Percentiles rank a stretch among this genome's conserved stretches.
phyloP scores from a whole-genome alignment of 2,329 filamentous ascomycete species.

The Trichophyton equinum region DNA sequence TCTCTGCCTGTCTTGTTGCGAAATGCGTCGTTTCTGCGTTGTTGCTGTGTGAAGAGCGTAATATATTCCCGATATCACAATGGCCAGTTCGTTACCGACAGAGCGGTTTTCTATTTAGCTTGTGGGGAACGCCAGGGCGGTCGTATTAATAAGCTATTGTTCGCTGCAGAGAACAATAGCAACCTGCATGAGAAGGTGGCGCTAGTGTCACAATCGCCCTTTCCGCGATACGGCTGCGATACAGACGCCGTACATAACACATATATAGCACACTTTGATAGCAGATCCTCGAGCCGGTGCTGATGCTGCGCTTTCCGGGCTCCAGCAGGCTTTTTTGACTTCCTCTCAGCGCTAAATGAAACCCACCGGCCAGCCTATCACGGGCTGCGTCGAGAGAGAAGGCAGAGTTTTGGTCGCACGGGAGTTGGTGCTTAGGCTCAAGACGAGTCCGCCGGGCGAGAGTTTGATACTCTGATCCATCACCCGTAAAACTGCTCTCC shows the following conservation, averaged over 20 bases:
- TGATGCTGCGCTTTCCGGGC: not conserved
- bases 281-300: not conserved
- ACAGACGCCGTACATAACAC: not conserved
- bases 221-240: constrained; percentile 1
- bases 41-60: not conserved
- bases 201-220: constrained; percentile 3
- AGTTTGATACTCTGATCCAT: not conserved
- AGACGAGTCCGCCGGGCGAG: not conserved
- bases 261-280: not conserved
- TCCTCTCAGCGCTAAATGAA: constrained; percentile 2
- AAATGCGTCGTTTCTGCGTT: not conserved
- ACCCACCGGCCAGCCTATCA: not conserved
- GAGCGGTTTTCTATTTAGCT: constrained; percentile 1
- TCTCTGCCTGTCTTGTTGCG: not conserved
- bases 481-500: not conserved
- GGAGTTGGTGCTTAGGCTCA: not conserved
- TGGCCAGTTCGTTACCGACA: not conserved
- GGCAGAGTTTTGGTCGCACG: not conserved
- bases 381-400: not conserved
- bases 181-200: constrained; percentile 1
- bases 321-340: not conserved
- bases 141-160: constrained; percentile 4
- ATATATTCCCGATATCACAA: not conserved
- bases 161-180: constrained; percentile 4
- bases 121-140: not conserved